phyloP scores from a whole-genome alignment of 331 rosid species.

The Rosa hybrid region DNA sequence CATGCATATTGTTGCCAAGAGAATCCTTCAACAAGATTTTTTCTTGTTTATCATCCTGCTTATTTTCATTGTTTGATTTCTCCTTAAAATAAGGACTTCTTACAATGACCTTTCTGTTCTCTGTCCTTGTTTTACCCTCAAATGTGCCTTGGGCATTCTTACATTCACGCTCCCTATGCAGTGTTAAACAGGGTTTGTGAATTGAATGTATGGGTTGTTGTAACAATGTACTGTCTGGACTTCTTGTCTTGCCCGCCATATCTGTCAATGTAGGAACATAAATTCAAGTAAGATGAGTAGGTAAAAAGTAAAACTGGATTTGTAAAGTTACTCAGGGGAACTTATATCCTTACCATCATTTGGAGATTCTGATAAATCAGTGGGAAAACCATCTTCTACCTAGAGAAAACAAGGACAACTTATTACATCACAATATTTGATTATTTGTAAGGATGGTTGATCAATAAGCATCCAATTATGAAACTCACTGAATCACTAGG shows the following conservation, averaged over 20 bases:
- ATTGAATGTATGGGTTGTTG: conserved; percentile 57
- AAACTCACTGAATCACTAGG: conserved; percentile 49
- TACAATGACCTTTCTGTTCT: conserved; percentile 53
- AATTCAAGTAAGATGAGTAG: conserved; percentile 33
- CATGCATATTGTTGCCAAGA: conserved; percentile 23
- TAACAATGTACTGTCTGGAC: conserved; percentile 50
- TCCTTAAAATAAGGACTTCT: conserved; percentile 74
- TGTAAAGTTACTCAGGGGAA: conserved; percentile 21
- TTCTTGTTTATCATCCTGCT: conserved; percentile 37
- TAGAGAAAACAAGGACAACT: conserved; percentile 21
- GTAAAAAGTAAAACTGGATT: conserved; percentile 22
- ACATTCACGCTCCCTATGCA: conserved; percentile 48
- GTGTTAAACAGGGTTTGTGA: conserved; percentile 75
- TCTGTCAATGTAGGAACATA: conserved; percentile 38
- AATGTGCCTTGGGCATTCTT: conserved; percentile 29
- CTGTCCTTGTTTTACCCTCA: conserved; percentile 50
- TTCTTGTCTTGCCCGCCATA: conserved; percentile 31
- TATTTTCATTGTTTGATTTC: conserved; percentile 44
- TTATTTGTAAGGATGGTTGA: conserved; percentile 3
- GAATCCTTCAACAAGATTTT: conserved; percentile 23
- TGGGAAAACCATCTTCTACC: conserved; percentile 40
- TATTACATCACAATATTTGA: background rate
- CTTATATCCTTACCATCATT: conserved; percentile 44
- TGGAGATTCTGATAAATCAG: conserved; percentile 43
- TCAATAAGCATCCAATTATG: conserved; percentile 9